Conservation (phyloP, 116 monocot species). For the Phalaenopsis hybrid region DNA sequence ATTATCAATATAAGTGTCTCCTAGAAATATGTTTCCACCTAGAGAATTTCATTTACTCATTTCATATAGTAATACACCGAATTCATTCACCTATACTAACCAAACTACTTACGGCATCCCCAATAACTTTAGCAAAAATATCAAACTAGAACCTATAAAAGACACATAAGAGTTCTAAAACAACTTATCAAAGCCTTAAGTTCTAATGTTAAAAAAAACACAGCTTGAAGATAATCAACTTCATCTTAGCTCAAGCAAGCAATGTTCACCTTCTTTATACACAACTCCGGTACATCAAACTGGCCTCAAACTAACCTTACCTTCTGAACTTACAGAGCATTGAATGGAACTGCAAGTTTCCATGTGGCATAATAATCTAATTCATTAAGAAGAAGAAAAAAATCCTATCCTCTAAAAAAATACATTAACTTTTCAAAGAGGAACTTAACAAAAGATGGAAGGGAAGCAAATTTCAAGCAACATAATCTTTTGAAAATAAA, state of each 20-base stretch:
- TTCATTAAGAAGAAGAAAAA: not conserved
- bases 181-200: not conserved
- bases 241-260: not conserved
- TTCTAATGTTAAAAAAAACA: not conserved
- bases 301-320: not conserved
- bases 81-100: conserved; percentile 1
- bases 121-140: not conserved
- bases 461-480: not conserved
- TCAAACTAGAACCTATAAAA: not conserved
- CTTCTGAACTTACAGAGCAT: not conserved
- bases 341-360: not conserved
- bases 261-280: not conserved
- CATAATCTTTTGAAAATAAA: not conserved
- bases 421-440: not conserved
- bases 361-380: not conserved
- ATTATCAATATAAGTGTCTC: not conserved
- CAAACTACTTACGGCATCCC: not conserved
- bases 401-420: not conserved
- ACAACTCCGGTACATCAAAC: not conserved
- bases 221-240: not conserved
- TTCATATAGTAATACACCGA: not conserved
- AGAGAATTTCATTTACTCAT: not conserved
- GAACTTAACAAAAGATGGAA: not conserved
- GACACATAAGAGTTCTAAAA: not conserved
- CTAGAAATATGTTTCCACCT: not conserved